Base-by-base conservation (phyloP, 768 basidiomycete species). In the Pleurotus sapidus region DNA sequence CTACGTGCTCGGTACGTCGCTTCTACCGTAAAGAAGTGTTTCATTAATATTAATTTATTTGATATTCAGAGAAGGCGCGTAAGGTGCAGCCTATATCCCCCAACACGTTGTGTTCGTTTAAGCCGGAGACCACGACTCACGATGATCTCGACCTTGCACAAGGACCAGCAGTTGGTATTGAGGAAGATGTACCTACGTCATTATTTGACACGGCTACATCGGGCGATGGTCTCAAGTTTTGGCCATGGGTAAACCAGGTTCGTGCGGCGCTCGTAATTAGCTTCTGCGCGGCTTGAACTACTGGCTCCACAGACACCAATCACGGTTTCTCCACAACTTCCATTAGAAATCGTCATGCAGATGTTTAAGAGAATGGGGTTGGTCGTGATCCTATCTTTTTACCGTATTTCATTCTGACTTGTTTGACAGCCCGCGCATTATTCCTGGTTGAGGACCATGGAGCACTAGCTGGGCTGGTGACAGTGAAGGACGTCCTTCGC, bases 331-430 rank as follows among this genome's bases (percentile, higher is more conserved):
- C 89, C 94, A 1, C 91, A 92, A 61, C 80, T 97, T 40, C 94
- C 95, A 0, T 77, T 99, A 43, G 97, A 99, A 70, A 94, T 98
- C 55, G 93, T 95, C 6, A 93, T 97, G 90, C 94, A 99, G 67
- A 74, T 99, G 24, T 99, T 98, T 79, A 93, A 96, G 68, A 83
- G 93, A 46, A 92, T 99, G 89, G 97, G 97, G 97, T 97, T 66
- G 63, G 93, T 79, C 12, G 37, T 57, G 27, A 17, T 30, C 25
- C 37, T 56, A 14, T 25, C 24, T 30, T 54, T 34, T 20, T 17
- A 18, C 15, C 12, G 27, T 17, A 53, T 8, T 25, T 49, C 30
- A 27, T 34, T 59, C 43, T 42, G 43, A 49, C 30, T 37, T 15
- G 18, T 8, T 15, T 58, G 57, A 3, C 61, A 98, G 96, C 6